Evolutionary conservation across 768 basidiomycete genomes (phyloP).

Genomic region (Cyclocybe aegerita): DNA sequence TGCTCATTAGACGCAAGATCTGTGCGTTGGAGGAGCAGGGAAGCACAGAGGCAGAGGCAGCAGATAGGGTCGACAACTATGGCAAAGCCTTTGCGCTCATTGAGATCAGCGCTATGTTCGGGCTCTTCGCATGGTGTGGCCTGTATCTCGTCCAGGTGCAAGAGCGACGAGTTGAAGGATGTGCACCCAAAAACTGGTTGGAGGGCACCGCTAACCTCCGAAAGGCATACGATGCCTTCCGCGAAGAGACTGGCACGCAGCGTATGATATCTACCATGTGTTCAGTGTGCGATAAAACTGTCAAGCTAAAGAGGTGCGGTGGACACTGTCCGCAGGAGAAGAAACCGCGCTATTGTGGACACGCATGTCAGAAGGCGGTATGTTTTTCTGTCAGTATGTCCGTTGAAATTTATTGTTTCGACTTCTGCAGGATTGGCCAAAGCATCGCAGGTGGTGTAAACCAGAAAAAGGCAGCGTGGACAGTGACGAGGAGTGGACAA

Average conservation of each 20-base stretch:
- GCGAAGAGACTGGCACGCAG: slow-evolving; percentile 8
- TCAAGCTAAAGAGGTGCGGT: slow-evolving; percentile 5
- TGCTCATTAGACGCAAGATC: slow-evolving; percentile 1
- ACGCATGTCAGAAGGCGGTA: slow-evolving; percentile 8
- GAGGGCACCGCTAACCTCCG: neutral
- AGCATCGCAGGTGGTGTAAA: slow-evolving; percentile 9
- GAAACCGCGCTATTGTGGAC: slow-evolving; percentile 9
- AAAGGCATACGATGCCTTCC: slow-evolving; percentile 6
- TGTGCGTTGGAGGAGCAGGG: neutral
- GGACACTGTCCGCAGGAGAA: slow-evolving; percentile 7
- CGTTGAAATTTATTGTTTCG: neutral
- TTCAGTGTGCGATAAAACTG: slow-evolving; percentile 1
- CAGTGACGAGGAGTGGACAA: slow-evolving; percentile 9
- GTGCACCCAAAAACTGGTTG: too few species aligned
- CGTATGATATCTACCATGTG: slow-evolving; percentile 1
- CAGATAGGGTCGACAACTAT: too few species aligned
- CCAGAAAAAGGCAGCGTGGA: slow-evolving; percentile 1
- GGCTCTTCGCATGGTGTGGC: neutral
- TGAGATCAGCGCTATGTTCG: slow-evolving; percentile 3
- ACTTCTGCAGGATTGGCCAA: slow-evolving; percentile 8
- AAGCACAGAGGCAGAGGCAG: neutral
- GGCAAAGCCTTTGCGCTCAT: neutral
- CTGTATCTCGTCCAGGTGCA: too few species aligned
- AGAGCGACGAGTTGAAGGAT: too few species aligned
- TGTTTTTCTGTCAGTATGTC: neutral